Evolutionary conservation across 352 stramenopile genomes (phyloP), one percentile per base, ranked within the genome.

Genomic region (Phytophthora foliorum): DNA sequence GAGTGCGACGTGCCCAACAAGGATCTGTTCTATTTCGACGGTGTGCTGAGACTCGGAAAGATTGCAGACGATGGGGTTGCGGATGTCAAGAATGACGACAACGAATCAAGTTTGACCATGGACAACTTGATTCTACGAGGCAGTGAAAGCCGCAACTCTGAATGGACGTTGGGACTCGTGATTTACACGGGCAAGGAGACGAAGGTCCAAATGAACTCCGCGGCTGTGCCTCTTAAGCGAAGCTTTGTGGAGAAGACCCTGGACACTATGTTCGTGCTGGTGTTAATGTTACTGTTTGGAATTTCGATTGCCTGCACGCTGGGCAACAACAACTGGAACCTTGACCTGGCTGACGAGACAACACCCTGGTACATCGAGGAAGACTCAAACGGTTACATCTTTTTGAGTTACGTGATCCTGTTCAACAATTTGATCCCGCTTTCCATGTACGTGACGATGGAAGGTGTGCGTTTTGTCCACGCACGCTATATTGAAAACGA

Each of bases 391-490:
- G 84, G 87, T 61, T 96, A 94, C 67, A 94, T 96, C 58, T 97
- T 97, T 63, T 68, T 97, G 51, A 95, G 86, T 78, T 97, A 95
- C 59, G 82, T 97, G 50, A 96, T 97, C 42, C 63, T 97, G 42
- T 96, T 96, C 67, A 96, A 96, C 77, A 95, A 95, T 57, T 72
- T 96, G 41, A 95, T 96, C 50, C 86, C 89, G 41, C 69, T 96
- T 39, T 95, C 89, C 10, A 93, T 97, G 85, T 97, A 97, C 57
- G 90, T 97, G 46, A 95, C 89, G 34, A 95, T 96, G 84, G 89
- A 96, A 76, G 83, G 86, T 42, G 89, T 96, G n/a, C 86, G 88
- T 10, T 95, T 96, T 50, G 84, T 94, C 32, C 88, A 96, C 52
- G 89, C 88, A 6, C 74, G 86, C 6, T 94, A 94, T 39, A 97